Percentiles rank a stretch among this genome's conserved stretches.
Conservation (phyloP, 73 alveolate species). For the Paramecium tetraurelia region DNA sequence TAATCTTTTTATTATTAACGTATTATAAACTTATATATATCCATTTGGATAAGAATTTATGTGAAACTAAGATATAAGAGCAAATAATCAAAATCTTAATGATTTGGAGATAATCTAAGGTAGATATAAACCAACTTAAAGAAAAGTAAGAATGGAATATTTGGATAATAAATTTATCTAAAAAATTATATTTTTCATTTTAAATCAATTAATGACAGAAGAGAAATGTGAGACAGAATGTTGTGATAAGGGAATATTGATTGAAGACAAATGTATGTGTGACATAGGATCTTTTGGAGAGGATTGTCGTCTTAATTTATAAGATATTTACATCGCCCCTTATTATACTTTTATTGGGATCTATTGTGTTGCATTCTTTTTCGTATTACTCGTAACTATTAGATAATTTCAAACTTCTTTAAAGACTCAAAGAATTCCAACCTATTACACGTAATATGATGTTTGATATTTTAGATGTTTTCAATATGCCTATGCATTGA, state of each 20-base stretch:
- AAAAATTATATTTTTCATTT: neutral
- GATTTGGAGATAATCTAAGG: too few relatives aligned
- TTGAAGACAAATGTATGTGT: neutral
- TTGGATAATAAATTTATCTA: neutral
- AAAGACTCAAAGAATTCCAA: neutral
- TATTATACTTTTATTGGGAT: neutral
- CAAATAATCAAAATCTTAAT: neutral
- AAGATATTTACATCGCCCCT: neutral
- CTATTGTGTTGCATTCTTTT: neutral
- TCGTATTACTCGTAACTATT: neutral
- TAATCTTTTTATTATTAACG: neutral
- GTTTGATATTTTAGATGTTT: neutral
- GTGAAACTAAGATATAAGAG: too few relatives aligned
- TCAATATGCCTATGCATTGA: neutral
- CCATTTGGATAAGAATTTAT: too few relatives aligned
- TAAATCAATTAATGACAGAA: neutral
- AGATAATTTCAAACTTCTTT: neutral
- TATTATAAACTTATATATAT: too few relatives aligned
- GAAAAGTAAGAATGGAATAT: neutral
- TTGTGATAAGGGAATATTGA: neutral
- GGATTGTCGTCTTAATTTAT: neutral
- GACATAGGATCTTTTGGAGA: neutral
- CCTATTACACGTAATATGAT: neutral
- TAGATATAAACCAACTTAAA: neutral
- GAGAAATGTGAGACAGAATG: neutral